phyloP scores from a whole-genome alignment of 306 rosid species.

The Cucurbita maxima region DNA sequence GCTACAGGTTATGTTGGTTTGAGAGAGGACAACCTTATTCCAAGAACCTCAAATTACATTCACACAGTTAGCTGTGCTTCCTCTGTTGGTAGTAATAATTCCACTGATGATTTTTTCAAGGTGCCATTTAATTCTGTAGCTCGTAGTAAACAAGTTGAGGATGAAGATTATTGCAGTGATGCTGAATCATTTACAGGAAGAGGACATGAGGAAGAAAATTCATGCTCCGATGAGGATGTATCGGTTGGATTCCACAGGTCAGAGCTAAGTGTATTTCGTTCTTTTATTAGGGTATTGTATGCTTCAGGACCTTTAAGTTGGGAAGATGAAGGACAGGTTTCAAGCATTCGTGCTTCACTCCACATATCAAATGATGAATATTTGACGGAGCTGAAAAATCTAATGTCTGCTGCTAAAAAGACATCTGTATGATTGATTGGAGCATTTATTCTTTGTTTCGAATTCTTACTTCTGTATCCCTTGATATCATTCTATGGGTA shows the following conservation, averaged over 20 bases:
- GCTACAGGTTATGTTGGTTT: neutral
- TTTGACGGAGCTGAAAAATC: conserved; percentile 34
- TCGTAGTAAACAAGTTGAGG: conserved; percentile 29
- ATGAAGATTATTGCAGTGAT: conserved; percentile 34
- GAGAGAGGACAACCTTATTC: neutral
- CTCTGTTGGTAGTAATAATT: conserved; percentile 87
- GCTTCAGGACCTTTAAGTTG: conserved; percentile 85
- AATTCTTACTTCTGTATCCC: neutral
- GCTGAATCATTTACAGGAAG: conserved; percentile 43
- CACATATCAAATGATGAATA: conserved; percentile 83
- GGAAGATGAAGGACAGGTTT: conserved; percentile 71
- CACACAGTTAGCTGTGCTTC: conserved; percentile 36
- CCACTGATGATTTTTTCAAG: conserved; percentile 18
- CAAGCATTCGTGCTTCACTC: conserved; percentile 73
- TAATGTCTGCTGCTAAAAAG: conserved; percentile 20
- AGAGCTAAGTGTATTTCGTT: conserved; percentile 59
- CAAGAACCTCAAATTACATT: conserved; percentile 26
- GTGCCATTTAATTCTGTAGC: conserved; percentile 18
- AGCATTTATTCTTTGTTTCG: neutral
- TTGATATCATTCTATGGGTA: neutral
- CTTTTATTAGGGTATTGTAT: conserved; percentile 50
- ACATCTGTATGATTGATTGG: neutral
- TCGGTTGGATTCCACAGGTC: conserved; percentile 44
- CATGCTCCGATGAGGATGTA: conserved; percentile 19
- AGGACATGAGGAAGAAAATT: conserved; percentile 24